Percentiles rank a stretch among this genome's conserved stretches.
Conservation (phyloP, 257 asterid genomes). For the Plantago major region DNA sequence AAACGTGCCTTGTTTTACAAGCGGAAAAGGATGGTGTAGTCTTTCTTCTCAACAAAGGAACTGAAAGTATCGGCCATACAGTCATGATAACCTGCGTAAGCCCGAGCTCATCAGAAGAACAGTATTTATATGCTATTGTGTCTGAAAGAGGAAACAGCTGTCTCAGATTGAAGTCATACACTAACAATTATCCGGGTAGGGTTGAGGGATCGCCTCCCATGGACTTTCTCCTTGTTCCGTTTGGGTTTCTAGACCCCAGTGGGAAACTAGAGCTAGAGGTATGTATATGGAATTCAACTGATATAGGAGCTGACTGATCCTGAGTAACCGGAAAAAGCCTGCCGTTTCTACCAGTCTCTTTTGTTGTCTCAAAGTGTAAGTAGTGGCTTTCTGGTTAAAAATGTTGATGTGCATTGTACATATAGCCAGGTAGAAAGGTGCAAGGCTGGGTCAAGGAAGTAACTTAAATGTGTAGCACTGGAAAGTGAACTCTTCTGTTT, state of each 20-base stretch:
- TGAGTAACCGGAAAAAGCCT: conserved; percentile 11
- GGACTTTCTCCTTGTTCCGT: conserved; percentile 88
- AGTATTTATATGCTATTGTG: conserved; percentile 57
- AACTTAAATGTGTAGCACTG: no score
- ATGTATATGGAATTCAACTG: conserved; percentile 75
- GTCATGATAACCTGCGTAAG: conserved; percentile 76
- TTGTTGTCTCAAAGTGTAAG: conserved; percentile 17
- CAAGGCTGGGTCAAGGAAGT: background rate
- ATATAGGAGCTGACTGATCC: conserved; percentile 49
- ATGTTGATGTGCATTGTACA: conserved; percentile 20
- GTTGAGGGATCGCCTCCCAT: conserved; percentile 58
- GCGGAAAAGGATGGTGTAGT: conserved; percentile 78
- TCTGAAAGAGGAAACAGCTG: conserved; percentile 88
- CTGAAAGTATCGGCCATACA: conserved; percentile 63
- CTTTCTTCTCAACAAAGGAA: conserved; percentile 70
- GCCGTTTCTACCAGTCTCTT: conserved; percentile 5
- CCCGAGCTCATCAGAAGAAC: conserved; percentile 60
- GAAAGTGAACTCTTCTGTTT: no score
- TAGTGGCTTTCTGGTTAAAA: conserved; percentile 15
- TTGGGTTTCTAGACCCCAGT: conserved; percentile 37
- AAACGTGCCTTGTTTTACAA: conserved; percentile 67
- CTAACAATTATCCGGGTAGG: conserved; percentile 69
- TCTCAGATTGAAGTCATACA: conserved; percentile 68
- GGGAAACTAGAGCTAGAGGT: conserved; percentile 70
- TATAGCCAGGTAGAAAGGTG: conserved; percentile 3